Evolutionary conservation across 2,329 filamentous ascomycete species (phyloP), one percentile per base, ranked within the genome.

Genomic region (Cladophialophora yegresii): DNA sequence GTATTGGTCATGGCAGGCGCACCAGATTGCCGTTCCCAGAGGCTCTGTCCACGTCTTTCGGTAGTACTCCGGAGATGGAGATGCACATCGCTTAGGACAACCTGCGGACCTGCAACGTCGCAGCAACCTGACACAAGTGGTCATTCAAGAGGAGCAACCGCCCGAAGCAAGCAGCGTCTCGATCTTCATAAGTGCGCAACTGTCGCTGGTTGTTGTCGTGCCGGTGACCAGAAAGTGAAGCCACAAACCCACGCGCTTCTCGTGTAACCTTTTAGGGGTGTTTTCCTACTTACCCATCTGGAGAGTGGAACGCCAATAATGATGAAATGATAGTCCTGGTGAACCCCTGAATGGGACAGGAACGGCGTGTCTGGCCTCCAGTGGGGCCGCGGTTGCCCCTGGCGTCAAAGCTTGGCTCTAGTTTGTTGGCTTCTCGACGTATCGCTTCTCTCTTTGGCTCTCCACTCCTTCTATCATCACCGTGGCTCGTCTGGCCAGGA

Each of bases 401-500:
- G 61, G 56, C 54, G 56, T 43, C 28, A 58, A 58, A 51, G 28
- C 51, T 56, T 60, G 62, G 51, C 57, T 49, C 33, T 23, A 26
- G 53, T 23, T 23, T 40, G 28, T 33, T 16, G 26, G 26, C 13
- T 13, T 13, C 7, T 45, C 2, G 13, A 45, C 62, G 43, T 61
- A 64, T 59, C 54, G 16, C 47, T 36, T 32, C 49, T 32, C 62
- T 70, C 63, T 7, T 36, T 62, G 33, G 59, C 65, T 54, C 64
- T 67, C 58, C 69, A 67, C 49, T 56, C 2, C 66, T n/a, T 51
- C 58, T 47, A 68, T 58, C 54, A 61, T 68, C 36, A 61, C 36
- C 36, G 5, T 40, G 36, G 12, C 36, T 16, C 6, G 36, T 65
- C 58, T 63, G 22, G 55, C 56, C 50, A 49, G 55, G 58, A 70